Conservation (phyloP, 495 filamentous ascomycete genomes). For the Talaromyces liani region DNA sequence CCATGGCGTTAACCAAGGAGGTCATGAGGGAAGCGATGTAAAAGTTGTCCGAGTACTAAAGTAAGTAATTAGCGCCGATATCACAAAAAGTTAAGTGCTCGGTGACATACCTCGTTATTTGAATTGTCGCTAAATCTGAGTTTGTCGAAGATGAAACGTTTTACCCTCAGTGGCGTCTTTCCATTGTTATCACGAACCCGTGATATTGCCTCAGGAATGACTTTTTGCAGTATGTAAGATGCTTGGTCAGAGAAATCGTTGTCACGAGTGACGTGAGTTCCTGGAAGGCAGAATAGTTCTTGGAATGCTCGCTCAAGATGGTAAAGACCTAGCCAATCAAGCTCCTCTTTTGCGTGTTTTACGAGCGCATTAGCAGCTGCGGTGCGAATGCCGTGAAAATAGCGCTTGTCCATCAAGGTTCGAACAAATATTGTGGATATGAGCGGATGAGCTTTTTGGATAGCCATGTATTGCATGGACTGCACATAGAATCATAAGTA, state of each 20-base stretch:
- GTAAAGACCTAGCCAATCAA: slow-evolving; percentile 71
- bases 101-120: slow-evolving; percentile 55
- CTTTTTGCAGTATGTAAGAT: slow-evolving; percentile 72
- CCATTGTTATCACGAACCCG: slow-evolving; percentile 67
- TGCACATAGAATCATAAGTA: slow-evolving; percentile 19
- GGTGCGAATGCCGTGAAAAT: slow-evolving; percentile 86
- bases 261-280: slow-evolving; percentile 64
- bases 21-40: slow-evolving; percentile 79
- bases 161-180: slow-evolving; percentile 65
- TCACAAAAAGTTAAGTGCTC: neutral
- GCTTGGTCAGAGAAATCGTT: slow-evolving; percentile 87
- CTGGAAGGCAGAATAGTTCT: slow-evolving; percentile 75
- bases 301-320: slow-evolving; percentile 82
- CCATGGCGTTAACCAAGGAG: slow-evolving; percentile 68
- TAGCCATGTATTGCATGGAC: slow-evolving; percentile 55
- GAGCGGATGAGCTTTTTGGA: slow-evolving; percentile 57
- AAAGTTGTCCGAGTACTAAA: slow-evolving; percentile 70
- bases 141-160: slow-evolving; percentile 77
- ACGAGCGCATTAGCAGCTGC: slow-evolving; percentile 70
- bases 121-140: slow-evolving; percentile 90
- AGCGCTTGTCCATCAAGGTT: slow-evolving; percentile 83
- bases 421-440: slow-evolving; percentile 79
- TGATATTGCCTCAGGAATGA: slow-evolving; percentile 72
- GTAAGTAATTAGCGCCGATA: slow-evolving; percentile 8
- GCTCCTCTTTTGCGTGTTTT: slow-evolving; percentile 59